Base-by-base conservation (phyloP, 495 filamentous ascomycete genomes). In the Aspergillus ostianus region DNA sequence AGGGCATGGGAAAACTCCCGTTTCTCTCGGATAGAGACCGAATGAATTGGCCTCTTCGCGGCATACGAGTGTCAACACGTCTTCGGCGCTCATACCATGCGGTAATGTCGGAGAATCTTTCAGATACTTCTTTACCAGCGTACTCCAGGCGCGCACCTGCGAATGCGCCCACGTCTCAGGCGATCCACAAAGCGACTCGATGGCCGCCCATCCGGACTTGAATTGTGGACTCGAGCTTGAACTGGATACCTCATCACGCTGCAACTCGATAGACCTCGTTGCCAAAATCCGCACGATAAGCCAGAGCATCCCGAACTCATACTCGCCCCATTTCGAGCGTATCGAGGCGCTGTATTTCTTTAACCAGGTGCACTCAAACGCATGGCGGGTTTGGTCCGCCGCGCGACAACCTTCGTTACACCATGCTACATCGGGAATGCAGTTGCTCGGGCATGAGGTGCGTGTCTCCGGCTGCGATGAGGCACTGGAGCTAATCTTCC, bases 11-110 rank as follows among this genome's bases (percentile, higher is more conserved):
- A 63, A 63, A 12, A 64, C 32, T 0, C 74, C 73, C 1, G 73
- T 77, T 58, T 74, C 74, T 4, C 71, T 56, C n/a, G 74, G 74
- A 47, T 77, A 77, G 1, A 77, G 63, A 12, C 74, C 74, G 44
- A 77, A 77, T 0, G 74, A 77, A 53, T 77, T 77, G 9, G 74
- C 73, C 47, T 77, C 74, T 60, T 77, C 73, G 21, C 68, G 65
- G 30, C 74, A 77, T 20, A 77, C 71, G 15, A 77, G 59, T 48
- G 63, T 59, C 30, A 77, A 54, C 8, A 77, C 50, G 0, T 63
- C 64, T 0, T 67, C 65, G 21, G 56, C 41, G 4, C 41, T 51
- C 46, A 74, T 36, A 0, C 51, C 64, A 63, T 77, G 73, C 3
- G 73, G 63, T 7, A 75, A 48, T 3, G 47, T 32, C 27, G 54